Evolutionary conservation across 306 rosid species (phyloP).

Genomic region (Fragaria iinumae): DNA sequence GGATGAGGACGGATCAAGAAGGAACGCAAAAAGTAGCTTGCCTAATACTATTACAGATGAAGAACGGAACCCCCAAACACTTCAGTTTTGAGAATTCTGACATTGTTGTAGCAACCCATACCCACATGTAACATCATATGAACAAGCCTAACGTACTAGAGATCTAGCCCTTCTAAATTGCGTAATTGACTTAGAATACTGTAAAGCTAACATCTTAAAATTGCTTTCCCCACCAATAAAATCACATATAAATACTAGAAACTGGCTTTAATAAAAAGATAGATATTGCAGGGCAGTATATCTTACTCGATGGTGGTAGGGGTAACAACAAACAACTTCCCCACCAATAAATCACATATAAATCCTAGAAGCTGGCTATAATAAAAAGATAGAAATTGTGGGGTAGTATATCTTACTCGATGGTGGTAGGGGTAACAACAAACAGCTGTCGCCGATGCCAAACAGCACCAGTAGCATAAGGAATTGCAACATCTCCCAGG

Average conservation of each 20-base stretch:
- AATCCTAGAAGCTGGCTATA: neutral
- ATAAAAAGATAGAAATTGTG: neutral
- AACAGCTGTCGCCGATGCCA: constrained; percentile 97
- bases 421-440: constrained; percentile 93
- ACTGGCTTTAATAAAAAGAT: neutral
- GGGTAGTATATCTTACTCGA: constrained; percentile 65
- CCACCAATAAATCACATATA: constrained; percentile 1
- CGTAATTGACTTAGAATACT: neutral
- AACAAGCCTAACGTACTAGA: neutral
- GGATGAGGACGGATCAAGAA: neutral
- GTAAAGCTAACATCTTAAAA: neutral
- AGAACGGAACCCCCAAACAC: neutral
- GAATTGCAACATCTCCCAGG: constrained; percentile 96
- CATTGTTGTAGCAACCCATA: neutral
- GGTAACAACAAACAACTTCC: constrained; percentile 76
- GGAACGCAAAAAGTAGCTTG: neutral
- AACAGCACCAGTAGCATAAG: constrained; percentile 84
- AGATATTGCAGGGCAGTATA: constrained; percentile 12
- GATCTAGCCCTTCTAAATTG: neutral
- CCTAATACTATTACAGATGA: neutral
- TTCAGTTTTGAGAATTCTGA: neutral
- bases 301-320: constrained; percentile 62
- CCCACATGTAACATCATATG: neutral
- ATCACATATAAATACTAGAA: neutral
- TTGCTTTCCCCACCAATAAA: neutral